Base-by-base conservation (phyloP, 305 asterid genomes). In the Fraxinus baroniana region DNA sequence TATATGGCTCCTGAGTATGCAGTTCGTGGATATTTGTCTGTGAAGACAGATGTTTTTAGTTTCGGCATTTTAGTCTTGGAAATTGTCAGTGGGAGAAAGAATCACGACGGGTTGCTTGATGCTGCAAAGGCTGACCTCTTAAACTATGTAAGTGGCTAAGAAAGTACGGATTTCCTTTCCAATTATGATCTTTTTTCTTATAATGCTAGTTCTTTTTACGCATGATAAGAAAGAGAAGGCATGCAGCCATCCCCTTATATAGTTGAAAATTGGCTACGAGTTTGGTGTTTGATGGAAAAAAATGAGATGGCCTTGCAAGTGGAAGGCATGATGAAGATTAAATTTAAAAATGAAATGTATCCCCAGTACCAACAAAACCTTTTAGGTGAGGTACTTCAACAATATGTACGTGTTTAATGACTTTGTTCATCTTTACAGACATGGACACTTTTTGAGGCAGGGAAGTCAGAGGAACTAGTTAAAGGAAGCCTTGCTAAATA, bases 1-100 rank as follows among this genome's bases (percentile, higher is more conserved):
- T 94, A 94, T 81, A 94, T 94, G 97, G 95, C 98, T 78, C 98
- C 98, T 0, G 98, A 94, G 84, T 94, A 94, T 84, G 97, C 97
- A 75, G 78, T 94, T 64, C 94, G 84, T 71, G 98, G 98, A 82
- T 90, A 89, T 78, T 83, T 94, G 78, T 91, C 98, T 1, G 97
- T 90, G 82, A 94, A 94, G 91, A 87, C 97, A 7, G 97, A 94
- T 77, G 98, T 94, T 68, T 94, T 92, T 81, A 94, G 98, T 83
- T 92, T 89, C 20, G 97, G 98, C 44, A 83, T 94, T 83, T 88
- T 94, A 86, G 82, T 94, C 57, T 75, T 94, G 83, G 98, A 94
- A 88, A 94, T 94, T 33, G 92, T 94, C 75, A 89, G 95, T 82
- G 97, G 98, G 39, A 90, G 97, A 89, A 94, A 88, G 79, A 93